Base-by-base conservation (phyloP, 2,329 filamentous ascomycete species). In the Ramichloridium luteum region DNA sequence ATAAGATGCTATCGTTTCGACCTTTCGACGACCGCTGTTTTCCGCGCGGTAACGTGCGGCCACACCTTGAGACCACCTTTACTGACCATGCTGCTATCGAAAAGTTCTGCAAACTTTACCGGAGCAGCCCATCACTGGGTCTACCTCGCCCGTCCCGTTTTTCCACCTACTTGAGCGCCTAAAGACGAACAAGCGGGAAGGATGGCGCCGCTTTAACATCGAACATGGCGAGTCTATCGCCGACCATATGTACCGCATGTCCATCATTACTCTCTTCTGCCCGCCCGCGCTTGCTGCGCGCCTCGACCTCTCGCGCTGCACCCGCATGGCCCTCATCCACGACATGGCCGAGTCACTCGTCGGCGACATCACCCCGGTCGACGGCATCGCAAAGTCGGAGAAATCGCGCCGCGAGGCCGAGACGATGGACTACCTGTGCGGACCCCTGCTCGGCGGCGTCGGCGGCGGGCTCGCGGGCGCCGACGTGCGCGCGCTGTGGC, bases 201-300 rank as follows among this genome's bases (percentile, higher is more conserved):
- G 90, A 43, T 98, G 90, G 90, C 74, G 81, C 34, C 74, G 90
- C 22, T 94, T 94, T 54, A 76, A 75, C 23, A 84, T 98, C 44
- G 45, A 56, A 35, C 43, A 60, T 36, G 80, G 83, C 55, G 90
- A 98, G 59, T 93, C 84, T 2, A 94, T 98, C 53, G 72, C 83
- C 32, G 90, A 98, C 62, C 90, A 98, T 68, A 98, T 98, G 90
- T 98, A 96, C 62, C 85, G 90, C 61, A 98, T 98, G 90, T 84
- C 86, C 30, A 72, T 98, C 46, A 84, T 98, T 57, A 85, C 83
- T 42, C 82, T 98, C 77, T 73, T 94, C 43, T 85, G 84, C 2
- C 88, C 90, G 2, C 68, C 81, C 0, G 61, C 78, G 1, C 72
- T 94, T 8, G 68, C 75, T 2, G 60, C 73, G 1, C 71, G 70